Evolutionary conservation across 2,329 filamentous ascomycete genomes (phyloP).

Genomic region (Helminthosporium solani): DNA sequence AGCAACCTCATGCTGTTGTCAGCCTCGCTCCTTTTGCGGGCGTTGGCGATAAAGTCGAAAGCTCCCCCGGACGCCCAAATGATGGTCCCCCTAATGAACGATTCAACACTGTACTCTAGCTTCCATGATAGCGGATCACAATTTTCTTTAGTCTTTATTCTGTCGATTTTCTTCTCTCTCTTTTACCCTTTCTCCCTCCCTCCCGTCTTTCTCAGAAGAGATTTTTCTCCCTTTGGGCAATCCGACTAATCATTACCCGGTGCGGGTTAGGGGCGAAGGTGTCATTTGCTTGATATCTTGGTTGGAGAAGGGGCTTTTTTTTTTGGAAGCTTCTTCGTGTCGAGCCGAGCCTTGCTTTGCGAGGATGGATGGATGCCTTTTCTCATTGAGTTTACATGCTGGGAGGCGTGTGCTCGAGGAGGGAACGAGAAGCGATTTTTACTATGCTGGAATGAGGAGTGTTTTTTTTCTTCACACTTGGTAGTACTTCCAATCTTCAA

Average conservation of each 20-base stretch:
- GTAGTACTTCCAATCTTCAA: too few species aligned
- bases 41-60: not conserved
- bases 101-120: conserved; percentile 10
- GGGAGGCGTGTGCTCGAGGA: conserved; percentile 35
- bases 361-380: conserved; percentile 26
- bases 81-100: not conserved
- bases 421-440: conserved; percentile 9
- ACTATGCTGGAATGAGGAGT: not conserved
- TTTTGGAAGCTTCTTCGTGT: conserved; percentile 1
- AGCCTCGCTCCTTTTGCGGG: not conserved
- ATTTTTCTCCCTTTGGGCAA: not conserved
- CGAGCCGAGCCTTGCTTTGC: conserved; percentile 5
- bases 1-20: not conserved
- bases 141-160: too few species aligned
- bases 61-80: not conserved
- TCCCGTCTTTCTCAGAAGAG: conserved; percentile 2
- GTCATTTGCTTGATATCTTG: not conserved
- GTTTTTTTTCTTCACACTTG: too few species aligned
- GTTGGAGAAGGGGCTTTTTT: not conserved
- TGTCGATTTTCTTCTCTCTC: conserved; percentile 7
- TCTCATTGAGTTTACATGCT: conserved; percentile 39
- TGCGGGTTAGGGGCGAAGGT: conserved; percentile 23
- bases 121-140: conserved; percentile 14
- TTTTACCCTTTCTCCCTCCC: not conserved
- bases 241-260: conserved; percentile 23